These are phyloP conservation scores for Phytophthora aleatoria DNA, from an alignment of 352 stramenopile genomes.

Conservation along the genomic window DNA sequence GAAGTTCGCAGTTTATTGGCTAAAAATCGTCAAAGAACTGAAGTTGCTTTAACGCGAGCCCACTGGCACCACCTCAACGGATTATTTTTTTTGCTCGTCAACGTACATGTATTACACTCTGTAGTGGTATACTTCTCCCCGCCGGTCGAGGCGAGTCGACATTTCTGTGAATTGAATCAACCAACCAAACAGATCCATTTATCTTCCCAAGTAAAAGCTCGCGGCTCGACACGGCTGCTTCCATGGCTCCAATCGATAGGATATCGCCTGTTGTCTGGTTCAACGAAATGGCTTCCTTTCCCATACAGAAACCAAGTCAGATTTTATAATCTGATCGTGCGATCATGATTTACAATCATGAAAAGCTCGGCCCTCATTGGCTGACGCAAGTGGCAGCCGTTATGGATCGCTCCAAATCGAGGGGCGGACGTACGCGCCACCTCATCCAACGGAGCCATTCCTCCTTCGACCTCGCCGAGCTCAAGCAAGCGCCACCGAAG, in stretches of 20 bases:
- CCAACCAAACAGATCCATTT: neutral
- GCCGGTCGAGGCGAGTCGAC: neutral
- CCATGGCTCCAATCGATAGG: slow-evolving; percentile 9
- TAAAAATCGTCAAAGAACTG: no score
- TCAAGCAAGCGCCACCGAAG: slow-evolving; percentile 9
- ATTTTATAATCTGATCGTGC: neutral
- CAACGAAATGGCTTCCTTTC: slow-evolving; percentile 10
- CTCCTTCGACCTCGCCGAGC: slow-evolving; percentile 19
- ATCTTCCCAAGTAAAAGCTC: slow-evolving; percentile 10
- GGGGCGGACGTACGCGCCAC: slow-evolving; percentile 17
- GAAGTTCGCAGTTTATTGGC: no score
- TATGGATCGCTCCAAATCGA: slow-evolving; percentile 29
- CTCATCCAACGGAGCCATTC: slow-evolving; percentile 20
- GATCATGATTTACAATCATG: slow-evolving; percentile 26
- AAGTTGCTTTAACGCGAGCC: no score
- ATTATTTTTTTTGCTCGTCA: no score
- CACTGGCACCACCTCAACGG: no score
- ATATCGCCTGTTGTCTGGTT: slow-evolving; percentile 11
- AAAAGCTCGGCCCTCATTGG: slow-evolving; percentile 20
- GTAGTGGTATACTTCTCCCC: neutral
- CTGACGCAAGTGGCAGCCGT: slow-evolving; percentile 16
- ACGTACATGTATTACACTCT: neutral
- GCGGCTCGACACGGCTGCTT: neutral
- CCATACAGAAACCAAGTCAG: slow-evolving; percentile 8
- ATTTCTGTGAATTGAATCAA: neutral